Percentiles rank a stretch among this genome's conserved stretches.
These are phyloP conservation scores for Gossypium bickii DNA, from an alignment of 345 rosid genomes.

Conservation along the genomic window DNA sequence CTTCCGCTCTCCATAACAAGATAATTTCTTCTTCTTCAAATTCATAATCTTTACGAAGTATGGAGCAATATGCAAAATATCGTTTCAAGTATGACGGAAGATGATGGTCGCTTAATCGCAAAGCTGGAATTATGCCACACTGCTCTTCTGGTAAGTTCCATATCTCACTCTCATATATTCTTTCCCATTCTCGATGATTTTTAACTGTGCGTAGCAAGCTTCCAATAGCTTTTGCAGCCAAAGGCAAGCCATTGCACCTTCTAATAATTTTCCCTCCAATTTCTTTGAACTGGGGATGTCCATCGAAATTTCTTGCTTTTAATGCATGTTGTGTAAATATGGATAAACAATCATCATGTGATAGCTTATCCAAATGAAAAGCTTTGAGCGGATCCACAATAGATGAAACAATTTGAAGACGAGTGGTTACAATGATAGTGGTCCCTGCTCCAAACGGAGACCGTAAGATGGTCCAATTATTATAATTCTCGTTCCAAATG, in stretches of 20 bases:
- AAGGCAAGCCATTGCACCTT: constrained; percentile 16
- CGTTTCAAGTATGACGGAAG: constrained; percentile 26
- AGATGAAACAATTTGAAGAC: neutral
- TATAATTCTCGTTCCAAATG: neutral
- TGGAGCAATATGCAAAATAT: constrained; percentile 29
- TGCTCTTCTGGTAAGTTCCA: constrained; percentile 20
- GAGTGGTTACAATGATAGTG: too few species aligned
- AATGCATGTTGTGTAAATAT: constrained; percentile 20
- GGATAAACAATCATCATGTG: neutral
- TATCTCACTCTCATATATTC: constrained; percentile 20
- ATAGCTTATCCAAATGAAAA: neutral
- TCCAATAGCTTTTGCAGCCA: constrained; percentile 24
- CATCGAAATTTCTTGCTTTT: neutral
- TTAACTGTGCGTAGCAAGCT: neutral
- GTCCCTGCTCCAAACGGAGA: too few species aligned
- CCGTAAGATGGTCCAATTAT: neutral
- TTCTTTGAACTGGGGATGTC: constrained; percentile 23
- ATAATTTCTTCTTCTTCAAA: neutral
- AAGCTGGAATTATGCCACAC: constrained; percentile 11
- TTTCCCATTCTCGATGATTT: too few species aligned
- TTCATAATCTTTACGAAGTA: constrained; percentile 17
- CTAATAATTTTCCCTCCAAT: constrained; percentile 31
- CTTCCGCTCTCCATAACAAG: constrained; percentile 2
- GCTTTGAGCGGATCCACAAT: neutral
- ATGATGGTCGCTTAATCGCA: constrained; percentile 8